Conservation (phyloP, 345 rosid species). For the Eucalyptus erythrocorys region DNA sequence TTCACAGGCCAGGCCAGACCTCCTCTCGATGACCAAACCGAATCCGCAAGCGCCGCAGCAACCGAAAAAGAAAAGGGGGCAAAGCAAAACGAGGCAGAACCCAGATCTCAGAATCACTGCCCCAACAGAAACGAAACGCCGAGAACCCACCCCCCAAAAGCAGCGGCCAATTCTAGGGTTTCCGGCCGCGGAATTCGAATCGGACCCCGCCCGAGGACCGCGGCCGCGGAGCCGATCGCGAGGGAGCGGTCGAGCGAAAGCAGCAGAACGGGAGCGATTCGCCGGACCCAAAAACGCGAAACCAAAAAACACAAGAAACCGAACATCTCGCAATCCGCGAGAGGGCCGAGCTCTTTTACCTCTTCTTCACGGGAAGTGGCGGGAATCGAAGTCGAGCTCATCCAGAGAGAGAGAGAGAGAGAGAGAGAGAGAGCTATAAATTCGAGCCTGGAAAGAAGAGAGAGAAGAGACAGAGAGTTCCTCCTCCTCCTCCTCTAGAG, state of each 20-base stretch:
- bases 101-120: neutral
- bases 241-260: neutral
- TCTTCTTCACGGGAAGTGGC: conserved; percentile 26
- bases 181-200: neutral
- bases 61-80: neutral
- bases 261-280: neutral
- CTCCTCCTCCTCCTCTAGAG: conserved; percentile 1
- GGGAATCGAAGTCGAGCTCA: conserved; percentile 48
- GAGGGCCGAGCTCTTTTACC: conserved; percentile 18
- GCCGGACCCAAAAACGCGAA: neutral
- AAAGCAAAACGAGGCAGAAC: neutral
- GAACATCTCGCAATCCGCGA: neutral
- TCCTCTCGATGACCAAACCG: neutral
- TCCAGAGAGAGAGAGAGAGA: neutral
- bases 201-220: neutral
- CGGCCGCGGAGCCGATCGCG: neutral
- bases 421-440: neutral
- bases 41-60: neutral
- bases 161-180: neutral
- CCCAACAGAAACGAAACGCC: neutral
- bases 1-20: neutral
- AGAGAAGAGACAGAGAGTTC: neutral
- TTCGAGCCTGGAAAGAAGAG: neutral
- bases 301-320: neutral
- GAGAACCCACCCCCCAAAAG: neutral